phyloP scores from a whole-genome alignment of 2,329 filamentous ascomycete genomes.

The Cordyceps tenuipes region DNA sequence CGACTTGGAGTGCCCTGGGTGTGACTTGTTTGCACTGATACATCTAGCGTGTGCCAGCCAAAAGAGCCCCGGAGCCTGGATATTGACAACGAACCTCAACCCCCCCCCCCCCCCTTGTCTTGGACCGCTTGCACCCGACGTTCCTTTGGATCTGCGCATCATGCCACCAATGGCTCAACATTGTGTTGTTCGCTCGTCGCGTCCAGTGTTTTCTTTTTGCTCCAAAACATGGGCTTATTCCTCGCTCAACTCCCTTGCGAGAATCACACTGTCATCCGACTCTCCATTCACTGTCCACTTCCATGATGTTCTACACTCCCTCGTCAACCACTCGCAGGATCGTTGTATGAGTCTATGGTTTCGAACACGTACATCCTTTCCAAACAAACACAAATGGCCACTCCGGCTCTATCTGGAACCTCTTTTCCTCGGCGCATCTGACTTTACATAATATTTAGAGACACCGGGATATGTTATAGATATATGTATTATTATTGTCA shows the following conservation, averaged over 20 bases:
- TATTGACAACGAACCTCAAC: neutral
- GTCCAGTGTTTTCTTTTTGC: neutral
- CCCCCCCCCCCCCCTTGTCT: neutral
- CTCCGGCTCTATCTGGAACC: neutral
- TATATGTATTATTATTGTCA: neutral
- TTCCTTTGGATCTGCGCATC: neutral
- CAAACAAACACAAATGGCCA: too few relatives aligned
- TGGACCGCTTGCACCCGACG: neutral
- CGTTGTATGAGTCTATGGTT: too few relatives aligned
- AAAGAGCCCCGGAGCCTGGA: neutral
- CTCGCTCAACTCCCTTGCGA: too few relatives aligned
- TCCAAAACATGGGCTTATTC: neutral
- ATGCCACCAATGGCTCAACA: neutral
- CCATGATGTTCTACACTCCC: neutral
- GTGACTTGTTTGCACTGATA: constrained; percentile 6
- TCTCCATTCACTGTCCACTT: neutral
- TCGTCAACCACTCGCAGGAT: neutral
- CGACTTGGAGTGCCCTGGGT: neutral
- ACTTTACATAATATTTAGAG: neutral
- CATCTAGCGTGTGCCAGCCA: neutral
- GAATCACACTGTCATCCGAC: neutral
- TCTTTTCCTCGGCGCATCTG: neutral
- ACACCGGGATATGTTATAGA: neutral
- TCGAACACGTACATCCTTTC: neutral
- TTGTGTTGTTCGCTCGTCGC: neutral